Conservation (phyloP, 192 early-diverging fungal species). For the Glomus cerebriforme region DNA sequence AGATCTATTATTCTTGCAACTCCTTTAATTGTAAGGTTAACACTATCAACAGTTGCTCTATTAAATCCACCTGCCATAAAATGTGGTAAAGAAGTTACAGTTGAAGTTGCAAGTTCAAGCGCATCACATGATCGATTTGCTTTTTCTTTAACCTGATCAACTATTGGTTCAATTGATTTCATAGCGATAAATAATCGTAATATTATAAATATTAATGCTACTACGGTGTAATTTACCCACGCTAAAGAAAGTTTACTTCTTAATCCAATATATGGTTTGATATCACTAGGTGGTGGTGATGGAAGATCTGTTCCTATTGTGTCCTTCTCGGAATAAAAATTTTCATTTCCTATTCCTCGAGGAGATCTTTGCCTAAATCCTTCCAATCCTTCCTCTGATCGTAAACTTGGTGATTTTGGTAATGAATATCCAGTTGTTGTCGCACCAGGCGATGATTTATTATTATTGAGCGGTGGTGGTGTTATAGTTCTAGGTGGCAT, state of each 20-base stretch:
- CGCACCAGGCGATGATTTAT: slow-evolving; percentile 23
- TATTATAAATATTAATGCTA: slow-evolving; percentile 12
- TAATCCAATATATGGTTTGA: slow-evolving; percentile 26
- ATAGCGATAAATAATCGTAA: slow-evolving; percentile 19
- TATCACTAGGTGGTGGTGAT: neutral
- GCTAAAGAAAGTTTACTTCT: slow-evolving; percentile 2
- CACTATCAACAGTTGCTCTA: slow-evolving; percentile 9
- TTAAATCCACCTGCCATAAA: slow-evolving; percentile 31
- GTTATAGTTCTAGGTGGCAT: too few relatives aligned
- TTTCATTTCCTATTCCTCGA: neutral
- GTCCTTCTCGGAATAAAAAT: neutral
- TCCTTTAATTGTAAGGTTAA: slow-evolving; percentile 18
- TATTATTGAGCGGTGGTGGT: neutral
- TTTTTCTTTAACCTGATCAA: slow-evolving; percentile 12
- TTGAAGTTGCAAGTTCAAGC: slow-evolving; percentile 22
- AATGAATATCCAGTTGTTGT: slow-evolving; percentile 1
- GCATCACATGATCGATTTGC: slow-evolving; percentile 18
- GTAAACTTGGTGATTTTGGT: slow-evolving; percentile 15
- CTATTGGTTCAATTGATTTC: slow-evolving; percentile 10
- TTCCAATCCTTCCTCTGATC: slow-evolving; percentile 10
- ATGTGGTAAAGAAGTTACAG: slow-evolving; percentile 26
- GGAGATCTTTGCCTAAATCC: neutral
- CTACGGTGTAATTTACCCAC: slow-evolving; percentile 22
- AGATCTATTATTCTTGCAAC: neutral
- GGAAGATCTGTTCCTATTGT: neutral